Evolutionary conservation across 495 filamentous ascomycete species (phyloP).

Genomic region (Aspergillus cavernicola): DNA sequence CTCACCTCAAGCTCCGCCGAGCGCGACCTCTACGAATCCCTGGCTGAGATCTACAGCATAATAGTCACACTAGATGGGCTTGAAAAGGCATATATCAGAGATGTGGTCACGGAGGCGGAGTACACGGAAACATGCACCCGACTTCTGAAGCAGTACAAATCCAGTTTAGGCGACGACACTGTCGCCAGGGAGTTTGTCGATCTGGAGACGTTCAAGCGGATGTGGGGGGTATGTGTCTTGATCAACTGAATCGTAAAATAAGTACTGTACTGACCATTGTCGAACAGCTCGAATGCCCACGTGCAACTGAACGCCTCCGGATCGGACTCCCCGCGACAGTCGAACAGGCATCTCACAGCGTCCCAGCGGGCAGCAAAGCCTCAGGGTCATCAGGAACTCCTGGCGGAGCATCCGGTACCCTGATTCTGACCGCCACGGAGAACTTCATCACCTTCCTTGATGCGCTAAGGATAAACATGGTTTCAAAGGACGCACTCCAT

Average conservation of each 20-base stretch:
- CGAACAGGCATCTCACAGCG: constrained; percentile 49
- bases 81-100: constrained; percentile 95
- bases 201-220: constrained; percentile 87
- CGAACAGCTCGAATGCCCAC: constrained; percentile 81
- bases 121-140: constrained; percentile 95
- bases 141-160: constrained; percentile 94
- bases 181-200: constrained; percentile 80
- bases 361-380: constrained; percentile 35
- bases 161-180: constrained; percentile 80
- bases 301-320: constrained; percentile 86
- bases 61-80: constrained; percentile 92
- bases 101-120: constrained; percentile 84
- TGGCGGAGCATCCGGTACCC: constrained; percentile 61
- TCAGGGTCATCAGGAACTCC: constrained; percentile 34
- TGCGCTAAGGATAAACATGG: constrained; percentile 80
- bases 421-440: constrained; percentile 85
- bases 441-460: constrained; percentile 99
- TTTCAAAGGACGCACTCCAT: constrained; percentile 93
- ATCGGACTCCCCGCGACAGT: constrained; percentile 76
- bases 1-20: constrained; percentile 79
- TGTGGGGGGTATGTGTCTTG: constrained; percentile 71
- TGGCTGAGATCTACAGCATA: constrained; percentile 97
- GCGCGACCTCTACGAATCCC: constrained; percentile 89
- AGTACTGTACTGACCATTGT: neutral
- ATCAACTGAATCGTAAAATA: no score